Evolutionary conservation across 257 asterid genomes (phyloP), one percentile per base, ranked within the genome.

Genomic region (Scutellaria minor): DNA sequence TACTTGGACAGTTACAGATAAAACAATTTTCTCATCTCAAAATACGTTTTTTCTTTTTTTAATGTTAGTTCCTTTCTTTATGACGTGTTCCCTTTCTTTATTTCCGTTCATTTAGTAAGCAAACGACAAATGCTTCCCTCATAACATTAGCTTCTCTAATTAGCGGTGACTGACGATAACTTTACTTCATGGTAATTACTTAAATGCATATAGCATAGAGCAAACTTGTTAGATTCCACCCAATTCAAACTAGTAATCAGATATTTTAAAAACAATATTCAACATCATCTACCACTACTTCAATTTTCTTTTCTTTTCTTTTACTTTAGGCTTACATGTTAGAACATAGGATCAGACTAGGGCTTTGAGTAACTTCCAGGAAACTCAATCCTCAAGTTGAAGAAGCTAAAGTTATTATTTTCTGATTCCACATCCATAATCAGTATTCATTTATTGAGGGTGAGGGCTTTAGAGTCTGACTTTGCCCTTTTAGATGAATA

Each of bases 21-120:
- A 27, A 55, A 56, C 65, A 69, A 55, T 41, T 68, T 69, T 69
- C 65, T 69, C 64, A 69, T 41, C 44, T 69, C 46, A 31, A 10
- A 69, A 42, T 14, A 71, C 47, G 27, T 18, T 13, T 45, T 31
- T 46, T 14, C 27, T 24, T 14, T 42, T 48, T 39, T 50, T 48
- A 47, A 18, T 71, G 68, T 59, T 11, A 24, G 51, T 52, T 10
- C 40, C 60, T 40, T 67, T 44, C 3, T 55, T 63, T 68, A 46
- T 41, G 74, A 55, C 74, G 41, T 69, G 14, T 13, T 55, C 53
- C 56, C 48, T 60, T 70, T 64, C 22, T 31, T 51, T 57, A 31
- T 63, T 48, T 35, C 6, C 13, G 41, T 55, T 56, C 18, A 37
- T 60, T 66, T 22, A 20, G 68, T 10, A 44, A 44, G 53, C 7